Evolutionary conservation across 148 eudicot genomes (phyloP).

Genomic region (Polygonum aviculare): DNA sequence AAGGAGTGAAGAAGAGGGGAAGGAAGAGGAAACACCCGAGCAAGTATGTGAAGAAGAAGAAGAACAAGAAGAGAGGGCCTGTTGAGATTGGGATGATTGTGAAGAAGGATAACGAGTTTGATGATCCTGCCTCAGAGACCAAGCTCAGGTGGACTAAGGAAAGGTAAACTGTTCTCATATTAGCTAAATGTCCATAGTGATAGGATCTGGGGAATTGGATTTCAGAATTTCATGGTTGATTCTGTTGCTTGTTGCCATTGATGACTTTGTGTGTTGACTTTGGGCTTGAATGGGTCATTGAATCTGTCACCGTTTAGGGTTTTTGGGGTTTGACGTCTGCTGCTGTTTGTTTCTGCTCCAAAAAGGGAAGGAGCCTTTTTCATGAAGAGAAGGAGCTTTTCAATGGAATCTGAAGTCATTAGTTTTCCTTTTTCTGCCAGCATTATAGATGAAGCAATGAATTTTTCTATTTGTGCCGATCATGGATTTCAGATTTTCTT

Average conservation of each 20-base stretch:
- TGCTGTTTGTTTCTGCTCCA: background rate
- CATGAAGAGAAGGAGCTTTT: background rate
- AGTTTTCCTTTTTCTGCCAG: background rate
- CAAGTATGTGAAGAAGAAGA: slow-evolving; percentile 22
- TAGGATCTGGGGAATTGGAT: background rate
- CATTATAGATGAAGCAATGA: background rate
- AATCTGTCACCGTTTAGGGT: background rate
- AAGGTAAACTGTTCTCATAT: slow-evolving; percentile 29
- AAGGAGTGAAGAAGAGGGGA: slow-evolving; percentile 10
- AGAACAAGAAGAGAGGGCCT: slow-evolving; percentile 23
- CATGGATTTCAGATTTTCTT: background rate
- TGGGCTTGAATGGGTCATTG: background rate
- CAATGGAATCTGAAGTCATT: background rate
- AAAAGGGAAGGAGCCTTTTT: slow-evolving; percentile 1
- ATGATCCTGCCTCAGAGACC: slow-evolving; percentile 16
- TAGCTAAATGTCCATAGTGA: background rate
- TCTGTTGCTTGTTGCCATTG: background rate
- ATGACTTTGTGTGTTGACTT: slow-evolving; percentile 1
- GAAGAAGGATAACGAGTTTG: slow-evolving; percentile 22
- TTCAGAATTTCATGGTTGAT: background rate
- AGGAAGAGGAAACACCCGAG: slow-evolving; percentile 16
- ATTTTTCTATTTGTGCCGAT: background rate
- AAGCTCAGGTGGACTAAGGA: slow-evolving; percentile 69
- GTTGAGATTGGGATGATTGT: slow-evolving; percentile 21
- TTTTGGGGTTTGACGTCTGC: background rate